phyloP scores from a whole-genome alignment of 257 asterid genomes.

The Solanum etuberosum region DNA sequence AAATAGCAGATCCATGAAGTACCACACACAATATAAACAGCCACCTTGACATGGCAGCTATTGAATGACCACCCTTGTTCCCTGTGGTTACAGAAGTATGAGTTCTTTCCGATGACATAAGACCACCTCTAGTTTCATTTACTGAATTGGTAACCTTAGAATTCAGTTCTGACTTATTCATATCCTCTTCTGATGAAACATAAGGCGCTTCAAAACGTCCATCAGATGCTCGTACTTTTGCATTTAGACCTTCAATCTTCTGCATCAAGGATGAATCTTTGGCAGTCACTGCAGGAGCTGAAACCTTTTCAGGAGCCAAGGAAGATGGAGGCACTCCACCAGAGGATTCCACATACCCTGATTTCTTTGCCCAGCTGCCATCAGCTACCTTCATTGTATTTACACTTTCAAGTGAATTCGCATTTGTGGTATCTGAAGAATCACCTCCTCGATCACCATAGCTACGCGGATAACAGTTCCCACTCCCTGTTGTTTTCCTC shows the following conservation, averaged over 20 bases:
- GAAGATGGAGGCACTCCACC: conserved; percentile 22
- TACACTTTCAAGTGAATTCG: conserved; percentile 27
- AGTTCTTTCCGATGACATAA: conserved; percentile 18
- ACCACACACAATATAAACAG: not conserved
- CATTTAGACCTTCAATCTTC: conserved; percentile 76
- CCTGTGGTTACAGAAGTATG: conserved; percentile 24
- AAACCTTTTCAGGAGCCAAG: conserved; percentile 22
- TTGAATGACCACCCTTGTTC: conserved; percentile 30
- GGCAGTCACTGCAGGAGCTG: conserved; percentile 20
- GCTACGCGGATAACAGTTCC: conserved; percentile 17
- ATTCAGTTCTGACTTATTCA: conserved; percentile 22
- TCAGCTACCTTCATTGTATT: conserved; percentile 21
- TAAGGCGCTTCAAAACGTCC: conserved; percentile 24
- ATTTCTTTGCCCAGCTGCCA: conserved; percentile 26
- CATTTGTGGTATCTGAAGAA: conserved; percentile 23
- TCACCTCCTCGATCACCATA: conserved; percentile 23
- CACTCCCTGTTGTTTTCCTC: conserved; percentile 21
- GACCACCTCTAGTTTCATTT: conserved; percentile 20
- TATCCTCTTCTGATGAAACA: conserved; percentile 29
- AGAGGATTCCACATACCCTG: conserved; percentile 24
- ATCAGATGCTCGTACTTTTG: conserved; percentile 67
- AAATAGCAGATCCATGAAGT: not conserved
- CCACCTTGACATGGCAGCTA: conserved; percentile 42
- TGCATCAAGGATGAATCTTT: conserved; percentile 56
- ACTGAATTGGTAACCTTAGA: conserved; percentile 12